A percentile compares a stretch with the other conserved stretches of the same genome.
These are phyloP conservation scores for Fusarium subtropicale DNA, from an alignment of 2,329 filamentous ascomycete genomes.

Conservation along the genomic window DNA sequence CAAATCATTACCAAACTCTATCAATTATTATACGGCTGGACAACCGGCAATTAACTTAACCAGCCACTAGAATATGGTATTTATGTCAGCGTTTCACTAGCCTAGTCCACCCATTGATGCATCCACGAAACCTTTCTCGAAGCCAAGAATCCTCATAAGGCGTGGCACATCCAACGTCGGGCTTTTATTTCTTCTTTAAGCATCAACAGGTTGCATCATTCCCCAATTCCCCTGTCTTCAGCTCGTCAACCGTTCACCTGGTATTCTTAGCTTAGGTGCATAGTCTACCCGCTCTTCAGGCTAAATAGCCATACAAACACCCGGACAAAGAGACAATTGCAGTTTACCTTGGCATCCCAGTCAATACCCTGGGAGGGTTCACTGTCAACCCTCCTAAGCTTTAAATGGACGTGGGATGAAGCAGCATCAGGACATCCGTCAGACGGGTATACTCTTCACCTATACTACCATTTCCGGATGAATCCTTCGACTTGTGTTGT, in stretches of 20 bases:
- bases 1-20: background rate
- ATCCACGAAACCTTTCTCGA: constrained; percentile 9
- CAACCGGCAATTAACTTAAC: constrained; percentile 2
- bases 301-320: constrained; percentile 11
- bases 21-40: background rate
- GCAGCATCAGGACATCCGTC: background rate
- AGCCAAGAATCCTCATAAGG: background rate
- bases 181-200: background rate
- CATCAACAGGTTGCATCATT: constrained; percentile 6
- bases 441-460: constrained; percentile 2
- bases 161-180: background rate
- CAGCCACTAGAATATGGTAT: background rate
- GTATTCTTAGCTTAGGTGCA: constrained; percentile 5
- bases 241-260: constrained; percentile 24
- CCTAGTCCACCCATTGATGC: background rate
- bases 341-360: constrained; percentile 14
- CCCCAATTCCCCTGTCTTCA: constrained; percentile 10
- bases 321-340: background rate
- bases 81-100: background rate
- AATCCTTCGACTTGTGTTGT: constrained; percentile 9
- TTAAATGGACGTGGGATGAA: constrained; percentile 9
- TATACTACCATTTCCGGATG: constrained; percentile 10
- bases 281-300: constrained; percentile 20
- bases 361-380: constrained; percentile 17
- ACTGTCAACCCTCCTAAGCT: constrained; percentile 23